Percentiles rank a stretch among this genome's conserved stretches.
Conservation (phyloP, 2,329 filamentous ascomycete genomes). For the Arthrobotrys pseudoclavata region DNA sequence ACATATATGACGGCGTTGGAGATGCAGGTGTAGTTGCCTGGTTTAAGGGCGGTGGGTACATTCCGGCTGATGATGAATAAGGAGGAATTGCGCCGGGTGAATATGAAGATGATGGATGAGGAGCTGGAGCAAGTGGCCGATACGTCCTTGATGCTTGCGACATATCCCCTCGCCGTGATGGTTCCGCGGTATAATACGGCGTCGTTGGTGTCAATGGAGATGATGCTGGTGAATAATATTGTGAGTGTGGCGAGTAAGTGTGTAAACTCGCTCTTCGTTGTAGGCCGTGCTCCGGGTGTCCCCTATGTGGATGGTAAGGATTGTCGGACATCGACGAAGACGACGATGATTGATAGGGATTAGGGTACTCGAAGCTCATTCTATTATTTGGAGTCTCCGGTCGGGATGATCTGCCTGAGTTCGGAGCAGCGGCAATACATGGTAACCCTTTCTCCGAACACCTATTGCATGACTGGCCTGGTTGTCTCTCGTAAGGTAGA, state of each 20-base stretch:
- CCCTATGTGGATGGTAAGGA: constrained; percentile 34
- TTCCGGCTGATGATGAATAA: constrained; percentile 27
- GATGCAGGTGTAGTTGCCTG: constrained; percentile 34
- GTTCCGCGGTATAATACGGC: constrained; percentile 48
- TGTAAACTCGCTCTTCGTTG: constrained; percentile 53
- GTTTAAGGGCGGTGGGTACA: constrained; percentile 38
- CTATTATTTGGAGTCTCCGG: constrained; percentile 52
- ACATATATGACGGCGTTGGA: constrained; percentile 57
- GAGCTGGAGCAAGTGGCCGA: constrained; percentile 50
- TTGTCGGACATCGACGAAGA: constrained; percentile 41
- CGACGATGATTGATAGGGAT: constrained; percentile 29
- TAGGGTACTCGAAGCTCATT: constrained; percentile 55
- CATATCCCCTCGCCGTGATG: constrained; percentile 32
- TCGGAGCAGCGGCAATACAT: constrained; percentile 53
- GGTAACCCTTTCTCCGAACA: constrained; percentile 53
- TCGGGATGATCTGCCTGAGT: constrained; percentile 50
- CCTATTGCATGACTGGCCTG: constrained; percentile 55
- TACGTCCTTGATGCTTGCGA: constrained; percentile 41
- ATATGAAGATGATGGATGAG: constrained; percentile 46
- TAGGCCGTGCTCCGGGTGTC: constrained; percentile 45
- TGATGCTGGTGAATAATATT: constrained; percentile 32
- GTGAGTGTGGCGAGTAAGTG: constrained; percentile 51
- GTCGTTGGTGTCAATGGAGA: constrained; percentile 40
- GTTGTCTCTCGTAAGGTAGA: constrained; percentile 52
- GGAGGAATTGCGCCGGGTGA: constrained; percentile 35